Evolutionary conservation across 257 asterid genomes (phyloP).

Genomic region (Primulina eburnea): DNA sequence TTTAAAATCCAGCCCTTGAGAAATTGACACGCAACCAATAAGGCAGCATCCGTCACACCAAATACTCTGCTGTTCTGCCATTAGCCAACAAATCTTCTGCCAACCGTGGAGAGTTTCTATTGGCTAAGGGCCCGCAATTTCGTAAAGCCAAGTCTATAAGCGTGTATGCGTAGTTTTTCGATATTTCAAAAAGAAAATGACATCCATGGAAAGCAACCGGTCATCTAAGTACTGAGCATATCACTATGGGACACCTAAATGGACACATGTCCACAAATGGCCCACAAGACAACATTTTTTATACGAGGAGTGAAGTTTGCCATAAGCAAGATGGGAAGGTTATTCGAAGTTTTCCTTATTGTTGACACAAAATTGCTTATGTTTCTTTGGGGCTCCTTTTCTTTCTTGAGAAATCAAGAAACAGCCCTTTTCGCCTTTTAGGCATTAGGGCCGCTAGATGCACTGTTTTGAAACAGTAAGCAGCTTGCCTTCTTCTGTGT

Average conservation of each 20-base stretch:
- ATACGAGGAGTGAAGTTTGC: slow-evolving; percentile 19
- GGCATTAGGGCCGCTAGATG: slow-evolving; percentile 28
- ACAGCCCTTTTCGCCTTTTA: slow-evolving; percentile 13
- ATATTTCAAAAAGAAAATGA: slow-evolving; percentile 23
- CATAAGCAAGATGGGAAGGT: slow-evolving; percentile 21
- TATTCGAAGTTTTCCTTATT: slow-evolving; percentile 24
- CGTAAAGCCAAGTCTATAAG: background rate
- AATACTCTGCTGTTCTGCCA: background rate
- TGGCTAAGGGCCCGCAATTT: slow-evolving; percentile 24
- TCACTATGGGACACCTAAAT: slow-evolving; percentile 39
- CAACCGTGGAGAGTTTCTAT: slow-evolving; percentile 36
- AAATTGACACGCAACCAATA: background rate
- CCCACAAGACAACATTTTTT: slow-evolving; percentile 31
- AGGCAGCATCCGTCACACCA: slow-evolving; percentile 1
- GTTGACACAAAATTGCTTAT: slow-evolving; percentile 38
- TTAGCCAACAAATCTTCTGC: slow-evolving; percentile 5
- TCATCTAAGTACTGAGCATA: slow-evolving; percentile 16
- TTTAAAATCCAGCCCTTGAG: background rate
- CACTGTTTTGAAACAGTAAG: slow-evolving; percentile 60
- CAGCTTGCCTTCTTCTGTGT: slow-evolving; percentile 39
- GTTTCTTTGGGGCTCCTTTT: slow-evolving; percentile 13
- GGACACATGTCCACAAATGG: slow-evolving; percentile 41
- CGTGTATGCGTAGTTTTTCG: background rate
- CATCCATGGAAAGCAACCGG: slow-evolving; percentile 46
- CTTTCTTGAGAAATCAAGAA: slow-evolving; percentile 9